Base-by-base conservation (phyloP, 2,329 filamentous ascomycete genomes). In the Aspergillus fijiensis region DNA sequence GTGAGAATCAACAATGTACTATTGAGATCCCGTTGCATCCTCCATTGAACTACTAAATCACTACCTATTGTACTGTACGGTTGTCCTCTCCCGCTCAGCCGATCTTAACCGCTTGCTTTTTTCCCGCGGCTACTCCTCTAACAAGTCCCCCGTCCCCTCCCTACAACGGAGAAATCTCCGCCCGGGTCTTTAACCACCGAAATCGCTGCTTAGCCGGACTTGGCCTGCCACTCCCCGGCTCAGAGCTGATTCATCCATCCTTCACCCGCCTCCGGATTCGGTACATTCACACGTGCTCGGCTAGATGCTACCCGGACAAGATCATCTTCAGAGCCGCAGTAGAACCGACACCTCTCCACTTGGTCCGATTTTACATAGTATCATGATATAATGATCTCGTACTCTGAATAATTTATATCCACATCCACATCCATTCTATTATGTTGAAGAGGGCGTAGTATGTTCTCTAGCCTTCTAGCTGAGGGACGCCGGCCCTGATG, bases 131-230 rank as follows among this genome's bases (percentile, higher is more conserved):
- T 45, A 45, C 39, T 45, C 39, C 19, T 19, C 16, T 29, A 29
- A 9, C 27, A 7, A 29, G 27, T 29, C 7, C 9, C 23, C 23
- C 23, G 23, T 23, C 23, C 23, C 27, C 27, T 29, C 27, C 27
- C 33, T 35, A 35, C 52, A 64, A 60, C 60, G 55, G 57, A 60
- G 4, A 14, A 55, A 47, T 51, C 49, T 58, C 49, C 61, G 58
- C 58, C 48, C 58, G 58, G 61, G 29, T 27, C 27, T 25, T 50
- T 31, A 42, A 52, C 21, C 54, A 62, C 62, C 62, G 62, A 64
- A 60, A 49, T 61, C 59, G 61, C 55, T 55, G 53, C 53, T 16
- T 23, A 21, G 51, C 23, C 53, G 53, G 53, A 55, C 53, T 53
- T 49, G 53, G 14, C n/a, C 31, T 45, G 14, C 6, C 19, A 11